A percentile compares a stretch with the other conserved stretches of the same genome.
Conservation (phyloP, 164 flowering plant species). For the Dillenia suffruticosa region DNA sequence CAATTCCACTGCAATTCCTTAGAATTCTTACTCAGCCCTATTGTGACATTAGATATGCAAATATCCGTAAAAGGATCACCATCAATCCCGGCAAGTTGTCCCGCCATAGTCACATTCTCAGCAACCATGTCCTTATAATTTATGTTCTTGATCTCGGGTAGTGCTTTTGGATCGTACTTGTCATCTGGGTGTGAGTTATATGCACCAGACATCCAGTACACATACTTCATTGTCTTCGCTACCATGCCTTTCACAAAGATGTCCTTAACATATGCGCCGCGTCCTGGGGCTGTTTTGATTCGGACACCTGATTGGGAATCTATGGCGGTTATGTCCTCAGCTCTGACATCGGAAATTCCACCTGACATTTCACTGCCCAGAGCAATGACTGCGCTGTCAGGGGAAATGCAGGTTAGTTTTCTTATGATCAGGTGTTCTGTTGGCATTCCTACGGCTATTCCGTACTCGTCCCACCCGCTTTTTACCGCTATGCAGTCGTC, state of each 20-base stretch:
- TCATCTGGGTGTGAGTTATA: constrained; percentile 54
- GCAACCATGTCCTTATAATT: constrained; percentile 57
- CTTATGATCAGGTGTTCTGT: constrained; percentile 50
- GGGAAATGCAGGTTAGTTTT: constrained; percentile 76
- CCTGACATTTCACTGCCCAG: constrained; percentile 94
- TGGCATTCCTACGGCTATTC: constrained; percentile 61
- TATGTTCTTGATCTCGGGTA: constrained; percentile 43
- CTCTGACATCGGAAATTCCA: constrained; percentile 64
- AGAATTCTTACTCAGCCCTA: constrained; percentile 26
- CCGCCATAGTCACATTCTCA: constrained; percentile 54
- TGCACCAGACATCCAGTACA: constrained; percentile 67
- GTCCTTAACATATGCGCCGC: constrained; percentile 70
- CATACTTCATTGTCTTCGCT: constrained; percentile 71
- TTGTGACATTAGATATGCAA: constrained; percentile 64
- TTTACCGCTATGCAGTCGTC: constrained; percentile 84
- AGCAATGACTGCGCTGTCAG: constrained; percentile 68
- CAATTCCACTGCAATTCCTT: constrained; percentile 71
- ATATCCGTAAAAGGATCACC: constrained; percentile 50
- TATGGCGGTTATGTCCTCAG: constrained; percentile 51
- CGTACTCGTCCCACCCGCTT: constrained; percentile 77
- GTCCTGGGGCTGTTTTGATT: constrained; percentile 61
- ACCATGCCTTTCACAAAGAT: constrained; percentile 41
- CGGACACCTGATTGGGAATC: constrained; percentile 58
- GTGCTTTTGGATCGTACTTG: constrained; percentile 51
- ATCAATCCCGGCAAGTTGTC: constrained; percentile 49